phyloP scores from a whole-genome alignment of 768 basidiomycete genomes.

The Chalciporus sphaerocephalus region DNA sequence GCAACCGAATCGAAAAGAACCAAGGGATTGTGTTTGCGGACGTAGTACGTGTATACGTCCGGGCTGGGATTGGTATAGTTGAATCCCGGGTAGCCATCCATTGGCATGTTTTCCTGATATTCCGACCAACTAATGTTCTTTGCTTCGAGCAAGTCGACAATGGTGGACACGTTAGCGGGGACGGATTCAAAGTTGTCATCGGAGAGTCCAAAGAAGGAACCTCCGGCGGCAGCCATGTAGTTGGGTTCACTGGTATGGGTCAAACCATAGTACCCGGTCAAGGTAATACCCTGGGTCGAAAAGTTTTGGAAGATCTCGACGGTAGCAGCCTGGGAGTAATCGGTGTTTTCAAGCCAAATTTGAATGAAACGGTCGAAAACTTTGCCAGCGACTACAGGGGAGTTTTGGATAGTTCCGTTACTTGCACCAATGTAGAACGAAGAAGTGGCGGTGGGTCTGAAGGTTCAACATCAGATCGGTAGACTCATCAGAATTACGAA shows the following conservation, averaged over 20 bases:
- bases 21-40: conserved; percentile 54
- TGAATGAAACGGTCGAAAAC: conserved; percentile 47
- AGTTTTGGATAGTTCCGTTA: conserved; percentile 42
- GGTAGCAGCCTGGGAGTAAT: conserved; percentile 38
- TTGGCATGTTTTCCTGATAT: conserved; percentile 59
- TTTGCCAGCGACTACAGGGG: conserved; percentile 36
- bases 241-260: conserved; percentile 65
- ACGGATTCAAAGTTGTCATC: conserved; percentile 35
- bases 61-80: conserved; percentile 28
- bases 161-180: conserved; percentile 47
- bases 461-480: conserved; percentile 1
- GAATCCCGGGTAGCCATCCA: conserved; percentile 43
- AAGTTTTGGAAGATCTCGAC: conserved; percentile 34
- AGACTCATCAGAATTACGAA: no score
- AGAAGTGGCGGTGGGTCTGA: conserved; percentile 28
- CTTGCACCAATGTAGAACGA: conserved; percentile 40
- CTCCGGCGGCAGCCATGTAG: conserved; percentile 44
- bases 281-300: conserved; percentile 46
- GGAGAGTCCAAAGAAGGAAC: conserved; percentile 50
- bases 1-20: conserved; percentile 51
- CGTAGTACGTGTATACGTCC: conserved; percentile 46
- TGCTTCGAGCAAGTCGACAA: conserved; percentile 57
- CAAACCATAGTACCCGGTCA: conserved; percentile 44
- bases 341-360: conserved; percentile 65
- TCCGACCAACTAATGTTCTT: conserved; percentile 56